phyloP scores from a whole-genome alignment of 345 rosid genomes.

The Syzygium aqueum region DNA sequence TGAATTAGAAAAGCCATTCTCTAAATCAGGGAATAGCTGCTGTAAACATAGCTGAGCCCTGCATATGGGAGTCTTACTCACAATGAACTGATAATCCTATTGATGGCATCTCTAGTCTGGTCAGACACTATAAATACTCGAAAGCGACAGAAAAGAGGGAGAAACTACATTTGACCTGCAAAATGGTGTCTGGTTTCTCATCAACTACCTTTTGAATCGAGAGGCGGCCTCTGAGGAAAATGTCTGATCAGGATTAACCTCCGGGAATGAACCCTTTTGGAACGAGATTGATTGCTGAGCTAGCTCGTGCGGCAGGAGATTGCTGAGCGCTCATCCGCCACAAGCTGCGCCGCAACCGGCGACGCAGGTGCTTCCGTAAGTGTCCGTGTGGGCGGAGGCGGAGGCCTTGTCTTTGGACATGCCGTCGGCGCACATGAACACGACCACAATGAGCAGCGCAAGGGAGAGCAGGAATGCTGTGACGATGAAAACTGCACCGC shows the following conservation, averaged over 20 bases:
- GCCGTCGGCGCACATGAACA: constrained; percentile 44
- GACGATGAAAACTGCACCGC: constrained; percentile 4
- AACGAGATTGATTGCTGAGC: background rate
- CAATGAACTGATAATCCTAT: background rate
- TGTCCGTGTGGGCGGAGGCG: constrained; percentile 16
- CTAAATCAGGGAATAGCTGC: background rate
- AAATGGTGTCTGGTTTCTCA: background rate
- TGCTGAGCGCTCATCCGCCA: constrained; percentile 20
- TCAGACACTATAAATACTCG: background rate
- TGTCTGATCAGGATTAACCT: background rate
- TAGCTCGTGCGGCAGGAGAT: background rate
- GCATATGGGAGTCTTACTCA: background rate
- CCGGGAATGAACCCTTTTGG: background rate
- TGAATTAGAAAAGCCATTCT: background rate
- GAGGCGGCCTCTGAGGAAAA: background rate
- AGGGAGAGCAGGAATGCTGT: constrained; percentile 28
- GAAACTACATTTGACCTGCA: background rate
- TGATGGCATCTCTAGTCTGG: background rate
- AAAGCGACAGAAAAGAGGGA: background rate
- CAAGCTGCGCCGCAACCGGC: constrained; percentile 45
- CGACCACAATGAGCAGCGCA: constrained; percentile 13
- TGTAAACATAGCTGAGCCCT: background rate
- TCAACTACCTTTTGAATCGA: background rate
- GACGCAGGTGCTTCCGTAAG: constrained; percentile 18
- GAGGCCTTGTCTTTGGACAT: constrained; percentile 35